Percentiles rank a stretch among this genome's conserved stretches.
Conservation (phyloP, 2,329 filamentous ascomycete species). For the Emmonsiellopsis sp. region DNA sequence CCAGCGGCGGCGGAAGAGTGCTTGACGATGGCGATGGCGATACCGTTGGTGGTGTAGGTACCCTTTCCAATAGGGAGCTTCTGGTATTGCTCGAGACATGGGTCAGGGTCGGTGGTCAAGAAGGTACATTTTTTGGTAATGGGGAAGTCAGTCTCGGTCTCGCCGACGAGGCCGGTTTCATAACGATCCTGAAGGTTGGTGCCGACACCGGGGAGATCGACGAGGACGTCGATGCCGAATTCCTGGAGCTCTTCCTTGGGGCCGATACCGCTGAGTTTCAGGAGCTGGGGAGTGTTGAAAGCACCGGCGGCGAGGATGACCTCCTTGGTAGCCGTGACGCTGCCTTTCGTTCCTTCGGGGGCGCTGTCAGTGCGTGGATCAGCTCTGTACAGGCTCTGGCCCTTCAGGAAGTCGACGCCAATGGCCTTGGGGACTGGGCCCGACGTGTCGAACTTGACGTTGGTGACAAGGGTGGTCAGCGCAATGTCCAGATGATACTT, state of each 20-base stretch:
- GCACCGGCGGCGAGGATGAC: slow-evolving; percentile 42
- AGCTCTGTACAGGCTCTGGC: slow-evolving; percentile 37
- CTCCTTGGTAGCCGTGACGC: slow-evolving; percentile 30
- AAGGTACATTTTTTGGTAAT: slow-evolving; percentile 26
- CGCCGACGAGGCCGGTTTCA: slow-evolving; percentile 43
- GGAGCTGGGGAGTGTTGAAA: slow-evolving; percentile 54
- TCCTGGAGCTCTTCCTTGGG: slow-evolving; percentile 41
- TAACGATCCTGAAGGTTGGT: slow-evolving; percentile 55
- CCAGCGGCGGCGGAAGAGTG: slow-evolving; percentile 30
- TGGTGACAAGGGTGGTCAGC: slow-evolving; percentile 38
- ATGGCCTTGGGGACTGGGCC: slow-evolving; percentile 30
- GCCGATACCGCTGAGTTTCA: slow-evolving; percentile 54
- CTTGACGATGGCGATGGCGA: slow-evolving; percentile 40
- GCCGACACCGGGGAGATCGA: slow-evolving; percentile 51
- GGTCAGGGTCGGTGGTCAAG: slow-evolving; percentile 20
- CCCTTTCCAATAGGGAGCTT: slow-evolving; percentile 22
- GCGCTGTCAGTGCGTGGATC: slow-evolving; percentile 26
- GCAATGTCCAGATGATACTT: slow-evolving; percentile 48
- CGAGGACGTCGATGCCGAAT: slow-evolving; percentile 42
- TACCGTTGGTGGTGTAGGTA: slow-evolving; percentile 39
- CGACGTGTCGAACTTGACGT: slow-evolving; percentile 32
- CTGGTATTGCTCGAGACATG: slow-evolving; percentile 34
- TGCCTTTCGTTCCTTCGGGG: slow-evolving; percentile 26
- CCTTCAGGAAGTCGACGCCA: slow-evolving; percentile 40
- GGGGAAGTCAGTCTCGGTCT: slow-evolving; percentile 25